Percentiles rank a stretch among this genome's conserved stretches.
phyloP scores from a whole-genome alignment of 73 alveolate species.

The Paramecium tetraurelia region DNA sequence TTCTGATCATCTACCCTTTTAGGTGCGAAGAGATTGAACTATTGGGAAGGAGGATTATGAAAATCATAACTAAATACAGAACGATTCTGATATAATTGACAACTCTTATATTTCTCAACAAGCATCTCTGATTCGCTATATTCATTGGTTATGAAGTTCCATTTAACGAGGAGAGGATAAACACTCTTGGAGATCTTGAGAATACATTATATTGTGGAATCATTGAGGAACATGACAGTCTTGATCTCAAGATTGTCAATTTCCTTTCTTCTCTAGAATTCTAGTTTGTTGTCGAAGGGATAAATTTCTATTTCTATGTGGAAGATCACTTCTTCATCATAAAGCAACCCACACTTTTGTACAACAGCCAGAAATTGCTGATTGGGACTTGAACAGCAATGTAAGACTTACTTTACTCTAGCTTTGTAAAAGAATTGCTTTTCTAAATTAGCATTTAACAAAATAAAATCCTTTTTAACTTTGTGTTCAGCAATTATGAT shows the following conservation, averaged over 20 bases:
- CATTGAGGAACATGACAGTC: not conserved
- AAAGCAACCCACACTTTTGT: not conserved
- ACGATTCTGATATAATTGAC: not conserved
- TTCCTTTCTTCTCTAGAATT: not conserved
- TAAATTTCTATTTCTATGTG: slow-evolving; percentile 7
- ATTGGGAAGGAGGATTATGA: not conserved
- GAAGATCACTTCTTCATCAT: slow-evolving; percentile 24
- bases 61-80: not conserved
- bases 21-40: not conserved
- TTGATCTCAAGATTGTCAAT: not conserved
- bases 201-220: not conserved
- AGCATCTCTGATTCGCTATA: not conserved
- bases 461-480: slow-evolving; percentile 22
- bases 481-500: slow-evolving; percentile 8
- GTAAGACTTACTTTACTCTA: slow-evolving; percentile 5
- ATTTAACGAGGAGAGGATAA: not conserved
- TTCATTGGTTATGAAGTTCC: slow-evolving; percentile 23
- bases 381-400: slow-evolving; percentile 1
- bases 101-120: not conserved
- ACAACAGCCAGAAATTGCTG: not conserved
- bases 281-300: not conserved
- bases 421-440: not conserved
- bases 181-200: not conserved
- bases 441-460: not conserved
- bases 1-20: not conserved